phyloP scores from a whole-genome alignment of 306 rosid genomes.

The Prosopis cineraria region DNA sequence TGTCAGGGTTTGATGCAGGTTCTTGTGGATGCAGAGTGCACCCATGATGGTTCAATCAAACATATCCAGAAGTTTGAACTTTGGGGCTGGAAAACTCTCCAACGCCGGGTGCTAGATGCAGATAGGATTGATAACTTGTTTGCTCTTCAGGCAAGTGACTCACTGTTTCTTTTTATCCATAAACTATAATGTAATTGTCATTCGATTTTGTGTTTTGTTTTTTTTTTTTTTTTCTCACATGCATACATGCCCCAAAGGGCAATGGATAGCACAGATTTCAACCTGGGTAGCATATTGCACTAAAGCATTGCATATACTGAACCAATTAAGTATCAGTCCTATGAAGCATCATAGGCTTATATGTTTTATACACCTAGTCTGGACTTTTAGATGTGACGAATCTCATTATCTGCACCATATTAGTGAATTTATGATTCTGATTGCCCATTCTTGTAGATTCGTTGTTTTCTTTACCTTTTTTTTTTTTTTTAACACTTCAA shows the following conservation, averaged over 20 bases:
- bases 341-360: neutral
- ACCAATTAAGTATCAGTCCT: neutral
- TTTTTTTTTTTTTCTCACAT: neutral
- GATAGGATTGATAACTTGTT: conserved; percentile 74
- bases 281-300: neutral
- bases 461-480: neutral
- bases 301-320: neutral
- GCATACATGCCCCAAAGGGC: neutral
- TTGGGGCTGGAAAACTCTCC: conserved; percentile 93
- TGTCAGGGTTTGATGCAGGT: conserved; percentile 56
- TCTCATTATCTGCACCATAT: neutral
- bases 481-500: neutral
- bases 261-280: neutral
- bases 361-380: neutral
- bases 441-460: conserved; percentile 3
- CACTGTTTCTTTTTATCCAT: conserved; percentile 26
- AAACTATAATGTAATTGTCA: neutral
- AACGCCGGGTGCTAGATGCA: conserved; percentile 81
- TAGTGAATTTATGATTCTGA: neutral
- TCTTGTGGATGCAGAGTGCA: conserved; percentile 97
- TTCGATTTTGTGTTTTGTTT: neutral
- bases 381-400: conserved; percentile 13
- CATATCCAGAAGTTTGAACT: conserved; percentile 88
- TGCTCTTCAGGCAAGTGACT: conserved; percentile 67
- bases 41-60: conserved; percentile 95